Conservation (phyloP, 2,329 filamentous ascomycete genomes). For the Gaeumannomyces sp. region DNA sequence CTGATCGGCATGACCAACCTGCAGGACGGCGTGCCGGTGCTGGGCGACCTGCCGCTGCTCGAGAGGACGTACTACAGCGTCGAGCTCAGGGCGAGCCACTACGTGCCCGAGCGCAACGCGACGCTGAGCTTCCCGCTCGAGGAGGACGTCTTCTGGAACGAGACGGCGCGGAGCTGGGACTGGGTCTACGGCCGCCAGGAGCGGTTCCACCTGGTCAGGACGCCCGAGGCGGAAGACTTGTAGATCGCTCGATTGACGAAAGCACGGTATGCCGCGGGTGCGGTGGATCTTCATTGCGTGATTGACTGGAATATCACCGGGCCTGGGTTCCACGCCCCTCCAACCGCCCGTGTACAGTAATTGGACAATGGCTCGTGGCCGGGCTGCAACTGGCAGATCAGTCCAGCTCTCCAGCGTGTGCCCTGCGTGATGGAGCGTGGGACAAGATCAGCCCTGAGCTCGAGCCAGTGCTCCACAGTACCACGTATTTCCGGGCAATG, state of each 20-base stretch:
- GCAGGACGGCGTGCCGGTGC: conserved; percentile 37
- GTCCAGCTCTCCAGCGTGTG: too few relatives aligned
- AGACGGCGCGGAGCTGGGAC: conserved; percentile 32
- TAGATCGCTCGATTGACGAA: not conserved
- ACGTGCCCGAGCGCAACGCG: conserved; percentile 36
- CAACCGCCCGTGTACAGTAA: too few relatives aligned
- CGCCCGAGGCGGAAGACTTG: not conserved
- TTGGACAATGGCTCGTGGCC: too few relatives aligned
- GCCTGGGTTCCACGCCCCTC: not conserved
- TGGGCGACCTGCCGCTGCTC: conserved; percentile 40
- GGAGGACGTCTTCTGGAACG: conserved; percentile 43
- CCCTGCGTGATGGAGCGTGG: too few relatives aligned
- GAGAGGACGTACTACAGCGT: conserved; percentile 43
- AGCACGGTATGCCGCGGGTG: too few relatives aligned
- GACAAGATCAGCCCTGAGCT: too few relatives aligned
- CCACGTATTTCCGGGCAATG: too few relatives aligned
- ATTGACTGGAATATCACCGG: not conserved
- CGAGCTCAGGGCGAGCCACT: conserved; percentile 42
- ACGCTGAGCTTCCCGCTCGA: conserved; percentile 42
- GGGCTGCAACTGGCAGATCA: too few relatives aligned
- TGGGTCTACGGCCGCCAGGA: conserved; percentile 45
- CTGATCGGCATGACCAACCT: conserved; percentile 46
- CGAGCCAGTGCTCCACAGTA: too few relatives aligned
- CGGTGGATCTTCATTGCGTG: not conserved
- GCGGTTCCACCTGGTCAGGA: conserved; percentile 28